Evolutionary conservation across 2,329 filamentous ascomycete species (phyloP).

Genomic region (Fusarium miscanthi): DNA sequence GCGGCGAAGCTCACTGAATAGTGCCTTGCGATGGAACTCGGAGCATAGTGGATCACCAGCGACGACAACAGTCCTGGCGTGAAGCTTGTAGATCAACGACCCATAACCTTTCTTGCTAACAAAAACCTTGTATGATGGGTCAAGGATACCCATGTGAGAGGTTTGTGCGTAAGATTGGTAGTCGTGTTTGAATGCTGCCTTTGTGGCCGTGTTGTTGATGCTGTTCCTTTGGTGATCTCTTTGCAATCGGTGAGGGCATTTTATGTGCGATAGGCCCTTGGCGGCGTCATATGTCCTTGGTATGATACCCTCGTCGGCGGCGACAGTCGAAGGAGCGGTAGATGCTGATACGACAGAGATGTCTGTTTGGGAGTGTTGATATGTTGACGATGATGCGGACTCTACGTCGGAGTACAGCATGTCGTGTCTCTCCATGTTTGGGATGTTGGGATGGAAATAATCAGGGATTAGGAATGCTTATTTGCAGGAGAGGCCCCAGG

Average conservation of each 20-base stretch:
- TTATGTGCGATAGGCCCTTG: background rate
- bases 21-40: background rate
- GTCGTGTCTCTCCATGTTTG: background rate
- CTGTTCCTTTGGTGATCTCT: background rate
- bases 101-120: background rate
- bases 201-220: background rate
- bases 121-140: conserved; percentile 8
- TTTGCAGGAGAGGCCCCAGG: background rate
- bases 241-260: background rate
- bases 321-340: background rate
- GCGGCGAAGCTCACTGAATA: background rate
- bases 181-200: background rate
- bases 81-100: background rate
- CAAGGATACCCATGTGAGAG: conserved; percentile 22
- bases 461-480: background rate
- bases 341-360: background rate
- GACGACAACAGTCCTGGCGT: background rate
- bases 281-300: background rate
- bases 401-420: background rate
- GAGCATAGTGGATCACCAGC: conserved; percentile 9
- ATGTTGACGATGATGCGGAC: background rate
- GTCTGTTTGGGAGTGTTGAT: background rate
- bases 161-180: conserved; percentile 8
- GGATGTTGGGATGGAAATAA: background rate
- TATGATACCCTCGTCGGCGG: background rate